Evolutionary conservation across 2,329 filamentous ascomycete species (phyloP).

Genomic region (Leptosphaerulina australis): DNA sequence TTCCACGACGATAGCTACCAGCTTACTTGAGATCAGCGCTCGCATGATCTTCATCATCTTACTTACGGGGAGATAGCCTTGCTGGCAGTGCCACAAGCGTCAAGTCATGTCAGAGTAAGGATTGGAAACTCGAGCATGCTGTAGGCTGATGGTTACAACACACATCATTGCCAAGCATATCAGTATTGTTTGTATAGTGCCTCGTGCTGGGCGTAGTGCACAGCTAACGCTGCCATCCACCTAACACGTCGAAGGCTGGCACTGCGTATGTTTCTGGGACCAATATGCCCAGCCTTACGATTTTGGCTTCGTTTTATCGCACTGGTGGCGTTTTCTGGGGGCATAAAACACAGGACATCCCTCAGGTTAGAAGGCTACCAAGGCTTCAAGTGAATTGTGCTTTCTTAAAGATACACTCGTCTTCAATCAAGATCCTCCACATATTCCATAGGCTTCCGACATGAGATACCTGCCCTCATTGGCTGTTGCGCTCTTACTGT

Average conservation of each 20-base stretch:
- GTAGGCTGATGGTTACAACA: slow-evolving; percentile 11
- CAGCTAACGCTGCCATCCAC: slow-evolving; percentile 17
- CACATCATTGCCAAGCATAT: slow-evolving; percentile 21
- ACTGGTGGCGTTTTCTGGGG: slow-evolving; percentile 16
- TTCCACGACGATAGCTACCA: slow-evolving; percentile 16
- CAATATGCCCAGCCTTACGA: slow-evolving; percentile 12
- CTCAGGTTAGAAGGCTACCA: slow-evolving; percentile 5
- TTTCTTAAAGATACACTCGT: not conserved
- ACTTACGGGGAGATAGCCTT: slow-evolving; percentile 17
- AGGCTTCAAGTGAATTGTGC: not conserved
- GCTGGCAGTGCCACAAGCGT: slow-evolving; percentile 28
- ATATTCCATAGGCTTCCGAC: not conserved
- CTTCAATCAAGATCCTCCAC: not conserved
- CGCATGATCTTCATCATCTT: slow-evolving; percentile 30
- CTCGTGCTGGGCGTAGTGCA: slow-evolving; percentile 18
- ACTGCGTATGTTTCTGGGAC: slow-evolving; percentile 22
- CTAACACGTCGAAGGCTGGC: slow-evolving; percentile 25
- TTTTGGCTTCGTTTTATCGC: slow-evolving; percentile 23
- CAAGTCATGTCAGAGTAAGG: slow-evolving; percentile 17
- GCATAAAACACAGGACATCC: slow-evolving; percentile 28
- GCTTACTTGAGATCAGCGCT: slow-evolving; percentile 22
- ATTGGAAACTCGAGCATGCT: slow-evolving; percentile 3
- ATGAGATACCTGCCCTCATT: slow-evolving; percentile 27
- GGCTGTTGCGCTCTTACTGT: slow-evolving; percentile 3
- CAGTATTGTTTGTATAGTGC: slow-evolving; percentile 27